phyloP scores from a whole-genome alignment of 75 land plant species.

The Pseudotsuga menziesii region DNA sequence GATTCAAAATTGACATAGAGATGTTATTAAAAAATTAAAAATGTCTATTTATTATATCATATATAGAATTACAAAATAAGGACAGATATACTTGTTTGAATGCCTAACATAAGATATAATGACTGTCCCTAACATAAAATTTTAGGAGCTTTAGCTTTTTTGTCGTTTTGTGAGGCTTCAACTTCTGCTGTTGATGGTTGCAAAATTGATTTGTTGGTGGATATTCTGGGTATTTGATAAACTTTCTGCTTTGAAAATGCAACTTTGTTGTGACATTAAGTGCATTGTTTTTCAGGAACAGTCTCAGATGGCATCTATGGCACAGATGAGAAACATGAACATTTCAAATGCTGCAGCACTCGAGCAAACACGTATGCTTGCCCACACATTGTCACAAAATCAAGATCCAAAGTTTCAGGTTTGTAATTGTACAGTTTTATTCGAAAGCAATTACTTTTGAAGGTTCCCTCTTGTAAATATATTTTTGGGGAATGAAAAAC shows the following conservation, averaged over 20 bases:
- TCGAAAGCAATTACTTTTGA: neutral
- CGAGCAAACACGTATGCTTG: constrained; percentile 90
- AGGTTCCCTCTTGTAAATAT: neutral
- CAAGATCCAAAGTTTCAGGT: constrained; percentile 98
- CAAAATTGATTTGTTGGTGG: neutral
- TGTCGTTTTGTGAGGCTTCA: neutral
- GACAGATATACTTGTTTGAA: neutral
- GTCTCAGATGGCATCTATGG: constrained; percentile 35
- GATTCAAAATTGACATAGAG: neutral
- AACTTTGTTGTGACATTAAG: constrained; percentile 2
- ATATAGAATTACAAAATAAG: neutral
- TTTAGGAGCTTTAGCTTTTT: neutral
- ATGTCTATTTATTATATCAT: neutral
- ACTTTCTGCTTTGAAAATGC: neutral
- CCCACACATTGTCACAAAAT: constrained; percentile 81
- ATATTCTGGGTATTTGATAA: neutral
- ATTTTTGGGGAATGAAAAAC: neutral
- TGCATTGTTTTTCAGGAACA: constrained; percentile 48
- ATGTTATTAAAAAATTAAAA: neutral
- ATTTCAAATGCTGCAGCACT: constrained; percentile 49
- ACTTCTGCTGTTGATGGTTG: neutral
- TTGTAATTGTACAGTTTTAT: neutral
- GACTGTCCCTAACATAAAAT: neutral
- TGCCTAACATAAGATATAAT: neutral
- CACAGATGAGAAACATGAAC: constrained; percentile 36